These are phyloP conservation scores for Oryza longistaminata DNA, from an alignment of 176 grass and related monocot genomes.

Conservation along the genomic window DNA sequence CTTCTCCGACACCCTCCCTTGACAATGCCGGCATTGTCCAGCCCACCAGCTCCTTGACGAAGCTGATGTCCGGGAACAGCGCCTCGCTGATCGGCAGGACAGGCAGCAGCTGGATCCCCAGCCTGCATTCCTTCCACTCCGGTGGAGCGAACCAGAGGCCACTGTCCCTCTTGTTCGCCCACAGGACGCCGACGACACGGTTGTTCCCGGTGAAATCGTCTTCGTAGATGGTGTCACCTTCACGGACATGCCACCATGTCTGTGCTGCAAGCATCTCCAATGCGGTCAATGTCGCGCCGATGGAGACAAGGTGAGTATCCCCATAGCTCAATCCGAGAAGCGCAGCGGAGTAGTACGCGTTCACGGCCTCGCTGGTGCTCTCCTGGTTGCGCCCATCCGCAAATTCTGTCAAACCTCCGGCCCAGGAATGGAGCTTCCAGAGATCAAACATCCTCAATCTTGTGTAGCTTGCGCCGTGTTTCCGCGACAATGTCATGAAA, in stretches of 20 bases:
- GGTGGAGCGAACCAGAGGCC: conserved; percentile 89
- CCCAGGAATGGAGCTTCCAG: conserved; percentile 98
- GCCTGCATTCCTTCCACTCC: conserved; percentile 78
- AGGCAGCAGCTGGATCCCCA: conserved; percentile 81
- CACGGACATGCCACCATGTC: conserved; percentile 90
- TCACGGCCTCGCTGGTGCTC: conserved; percentile 90
- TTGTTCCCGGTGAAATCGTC: conserved; percentile 72
- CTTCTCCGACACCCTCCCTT: conserved; percentile 79
- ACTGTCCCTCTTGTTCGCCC: conserved; percentile 95
- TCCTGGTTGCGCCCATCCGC: conserved; percentile 91
- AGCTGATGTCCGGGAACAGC: conserved; percentile 60
- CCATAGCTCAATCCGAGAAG: conserved; percentile 84
- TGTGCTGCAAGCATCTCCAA: conserved; percentile 78
- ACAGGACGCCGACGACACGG: conserved; percentile 64
- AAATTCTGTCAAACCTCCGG: conserved; percentile 80
- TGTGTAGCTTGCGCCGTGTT: conserved; percentile 53
- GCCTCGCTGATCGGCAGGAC: conserved; percentile 76
- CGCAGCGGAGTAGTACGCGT: conserved; percentile 76
- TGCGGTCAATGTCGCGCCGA: conserved; percentile 62
- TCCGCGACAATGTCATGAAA: conserved; percentile 82
- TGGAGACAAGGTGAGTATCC: conserved; percentile 60
- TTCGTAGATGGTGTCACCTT: conserved; percentile 65
- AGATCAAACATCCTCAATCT: conserved; percentile 73
- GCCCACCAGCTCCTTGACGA: conserved; percentile 66
- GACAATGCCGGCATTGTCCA: conserved; percentile 66